Base-by-base conservation (phyloP, 2,329 filamentous ascomycete species). In the Fusarium kyushuense region DNA sequence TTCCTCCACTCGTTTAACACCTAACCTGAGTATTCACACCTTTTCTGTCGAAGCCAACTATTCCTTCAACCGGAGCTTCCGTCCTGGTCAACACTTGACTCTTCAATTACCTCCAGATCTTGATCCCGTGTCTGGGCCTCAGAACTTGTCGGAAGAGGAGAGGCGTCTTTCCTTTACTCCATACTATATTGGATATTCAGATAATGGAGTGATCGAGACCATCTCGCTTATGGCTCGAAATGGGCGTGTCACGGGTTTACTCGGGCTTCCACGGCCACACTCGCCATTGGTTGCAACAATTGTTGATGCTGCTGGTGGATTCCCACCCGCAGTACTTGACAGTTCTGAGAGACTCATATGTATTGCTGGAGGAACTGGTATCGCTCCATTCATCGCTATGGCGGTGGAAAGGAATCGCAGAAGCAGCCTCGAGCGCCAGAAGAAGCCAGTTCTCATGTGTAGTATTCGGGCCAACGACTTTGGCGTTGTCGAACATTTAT, bases 91-190 rank as follows among this genome's bases (percentile, higher is more conserved):
- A 29, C 57, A 63, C 25, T 4, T 63, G 30, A 56, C 59, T 6
- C 16, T 63, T 2, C 57, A 48, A 33, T 63, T 63, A 16, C 57
- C 58, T 6, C 23, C 25, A 13, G 59, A 63, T 23, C 58, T 63
- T 8, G 59, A 63, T n/a, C 59, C 48, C 21, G 25, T 63, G 1
- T 54, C 59, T 6, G 59, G 59, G 17, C 35, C 59, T 4, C 59
- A 63, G 25, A 63, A 62, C 21, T 13, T 63, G 1, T 56, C 59
- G 1, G 48, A 47, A 11, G 40, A 56, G 5, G 59, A 63, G 1
- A 23, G 59, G 14, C 19, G 59, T 25, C 58, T 63, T 8, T 63
- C 48, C 2, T 63, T 63, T 7, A 63, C 59, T 2, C 59, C 59
- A n/a, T 63, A 36, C 40, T 35, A 63, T 14, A 23, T 33, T 0